phyloP scores from a whole-genome alignment of 805 yeast species.

The Debaryomyces tyrocola region DNA sequence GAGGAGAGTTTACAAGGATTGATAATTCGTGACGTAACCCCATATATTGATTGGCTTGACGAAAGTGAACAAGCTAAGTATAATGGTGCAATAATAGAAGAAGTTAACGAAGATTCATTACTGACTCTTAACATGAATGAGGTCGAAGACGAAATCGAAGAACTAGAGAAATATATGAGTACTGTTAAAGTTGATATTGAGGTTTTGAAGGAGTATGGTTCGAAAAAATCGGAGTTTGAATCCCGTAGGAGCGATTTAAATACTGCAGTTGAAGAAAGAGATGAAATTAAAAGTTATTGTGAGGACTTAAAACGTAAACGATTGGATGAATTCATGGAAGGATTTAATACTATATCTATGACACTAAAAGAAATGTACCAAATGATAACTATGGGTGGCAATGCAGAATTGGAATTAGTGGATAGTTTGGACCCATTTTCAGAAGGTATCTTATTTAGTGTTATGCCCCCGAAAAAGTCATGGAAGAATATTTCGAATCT shows the following conservation, averaged over 20 bases:
- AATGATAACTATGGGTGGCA: slow-evolving; percentile 99
- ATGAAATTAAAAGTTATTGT: slow-evolving; percentile 55
- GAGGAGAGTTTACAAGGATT: slow-evolving; percentile 43
- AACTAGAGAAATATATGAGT: slow-evolving; percentile 55
- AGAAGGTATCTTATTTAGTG: slow-evolving; percentile 94
- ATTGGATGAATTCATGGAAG: slow-evolving; percentile 88
- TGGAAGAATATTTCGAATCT: slow-evolving; percentile 95
- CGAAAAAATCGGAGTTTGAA: slow-evolving; percentile 62
- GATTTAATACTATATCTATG: slow-evolving; percentile 81
- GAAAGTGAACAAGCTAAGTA: slow-evolving; percentile 36
- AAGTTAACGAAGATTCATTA: slow-evolving; percentile 53
- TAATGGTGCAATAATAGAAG: slow-evolving; percentile 39
- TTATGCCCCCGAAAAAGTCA: slow-evolving; percentile 98
- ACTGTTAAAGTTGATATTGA: slow-evolving; percentile 68
- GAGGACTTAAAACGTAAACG: slow-evolving; percentile 74
- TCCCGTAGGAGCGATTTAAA: slow-evolving; percentile 66
- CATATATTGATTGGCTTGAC: slow-evolving; percentile 51
- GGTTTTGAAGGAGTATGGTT: slow-evolving; percentile 72
- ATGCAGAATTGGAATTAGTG: slow-evolving; percentile 93
- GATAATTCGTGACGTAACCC: slow-evolving; percentile 54
- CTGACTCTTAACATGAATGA: slow-evolving; percentile 45
- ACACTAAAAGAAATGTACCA: slow-evolving; percentile 96
- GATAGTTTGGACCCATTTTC: slow-evolving; percentile 97
- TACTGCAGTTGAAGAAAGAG: slow-evolving; percentile 64
- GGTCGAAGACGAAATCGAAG: slow-evolving; percentile 51